Evolutionary conservation across 164 flowering plant genomes (phyloP), one percentile per base, ranked within the genome.

Genomic region (Litsea cubeba): DNA sequence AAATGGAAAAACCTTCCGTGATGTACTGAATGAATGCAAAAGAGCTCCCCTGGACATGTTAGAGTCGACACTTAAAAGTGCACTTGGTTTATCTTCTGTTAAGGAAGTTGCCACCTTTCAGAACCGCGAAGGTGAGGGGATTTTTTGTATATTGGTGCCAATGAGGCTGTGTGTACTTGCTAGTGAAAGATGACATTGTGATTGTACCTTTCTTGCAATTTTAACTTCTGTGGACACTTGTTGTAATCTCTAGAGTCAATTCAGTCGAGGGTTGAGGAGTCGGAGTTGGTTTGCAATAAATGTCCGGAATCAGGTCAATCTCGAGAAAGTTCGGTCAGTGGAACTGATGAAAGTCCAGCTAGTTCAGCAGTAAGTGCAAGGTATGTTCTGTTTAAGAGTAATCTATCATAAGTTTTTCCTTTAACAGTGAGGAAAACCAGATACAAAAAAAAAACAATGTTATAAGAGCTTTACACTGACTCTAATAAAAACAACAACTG

Each of bases 1-100:
- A 64, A 93, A 87, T 82, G 95, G 97, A 23, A 88, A 79, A 5
- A 82, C 82, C 67, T 84, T 95, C 0, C 88, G 91, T 20, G 92
- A 88, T 72, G 84, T 95, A 6, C 73, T 95, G 79, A 84, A 81
- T 77, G 90, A 84, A 8, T 87, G 90, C 79, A 87, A 77, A 69
- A 76, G 68, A 71, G 79, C 83, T 73, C 78, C 87, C 1, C 73
- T 82, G 75, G 88, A 82, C 20, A 66, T 72, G 25, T 12, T 90
- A 76, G 92, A 87, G 78, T 81, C 75, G 10, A 72, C 80, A 32
- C 76, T 95, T 12, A 76, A 69, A 60, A 75, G 65, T 5, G 88
- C 80, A 10, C 78, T 84, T 68, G 83, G 89, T 73, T 66, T 76
- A 14, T 57, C 74, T 6, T 50, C 85, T 66, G 62, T 72, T 17